Percentiles rank a stretch among this genome's conserved stretches.
These are phyloP conservation scores for Metschnikowia hibisci DNA, from an alignment of 805 yeast species.

Conservation along the genomic window DNA sequence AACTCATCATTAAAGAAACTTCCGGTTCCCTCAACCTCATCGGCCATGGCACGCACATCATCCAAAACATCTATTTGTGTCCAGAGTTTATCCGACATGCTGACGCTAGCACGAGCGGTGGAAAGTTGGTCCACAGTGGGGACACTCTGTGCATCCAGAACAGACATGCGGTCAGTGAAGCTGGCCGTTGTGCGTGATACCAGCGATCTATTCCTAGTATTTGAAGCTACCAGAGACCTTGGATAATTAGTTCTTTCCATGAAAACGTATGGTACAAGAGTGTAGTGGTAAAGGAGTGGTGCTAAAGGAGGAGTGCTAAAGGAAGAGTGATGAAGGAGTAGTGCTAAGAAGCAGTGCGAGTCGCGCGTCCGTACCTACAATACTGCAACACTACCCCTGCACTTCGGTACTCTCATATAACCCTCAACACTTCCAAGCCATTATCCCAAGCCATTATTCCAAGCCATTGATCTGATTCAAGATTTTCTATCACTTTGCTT, in stretches of 20 bases:
- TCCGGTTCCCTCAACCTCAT: conserved; percentile 38
- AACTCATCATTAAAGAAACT: conserved; percentile 53
- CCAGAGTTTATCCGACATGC: conserved; percentile 77
- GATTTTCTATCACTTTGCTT: too few relatives aligned
- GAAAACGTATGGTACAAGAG: too few relatives aligned
- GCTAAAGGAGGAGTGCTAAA: too few relatives aligned
- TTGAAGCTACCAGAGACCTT: conserved; percentile 10
- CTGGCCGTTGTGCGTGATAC: conserved; percentile 20
- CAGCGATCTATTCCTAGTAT: conserved; percentile 2
- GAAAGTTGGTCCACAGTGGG: conserved; percentile 47
- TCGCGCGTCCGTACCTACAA: too few relatives aligned
- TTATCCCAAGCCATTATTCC: too few relatives aligned
- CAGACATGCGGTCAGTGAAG: conserved; percentile 15
- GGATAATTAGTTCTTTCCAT: neutral
- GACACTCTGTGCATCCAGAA: conserved; percentile 16
- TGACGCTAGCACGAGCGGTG: conserved; percentile 54
- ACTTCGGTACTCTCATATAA: too few relatives aligned
- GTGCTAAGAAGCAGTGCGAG: too few relatives aligned
- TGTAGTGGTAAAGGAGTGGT: too few relatives aligned
- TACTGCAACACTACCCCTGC: too few relatives aligned
- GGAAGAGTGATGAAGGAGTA: too few relatives aligned
- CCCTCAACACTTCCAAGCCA: too few relatives aligned
- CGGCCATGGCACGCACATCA: conserved; percentile 64
- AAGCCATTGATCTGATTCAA: too few relatives aligned
- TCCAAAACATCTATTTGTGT: conserved; percentile 82